Evolutionary conservation across 371 early-diverging fungal species (phyloP), one percentile per base, ranked within the genome.

Genomic region (Caulochytrium protostelioides): DNA sequence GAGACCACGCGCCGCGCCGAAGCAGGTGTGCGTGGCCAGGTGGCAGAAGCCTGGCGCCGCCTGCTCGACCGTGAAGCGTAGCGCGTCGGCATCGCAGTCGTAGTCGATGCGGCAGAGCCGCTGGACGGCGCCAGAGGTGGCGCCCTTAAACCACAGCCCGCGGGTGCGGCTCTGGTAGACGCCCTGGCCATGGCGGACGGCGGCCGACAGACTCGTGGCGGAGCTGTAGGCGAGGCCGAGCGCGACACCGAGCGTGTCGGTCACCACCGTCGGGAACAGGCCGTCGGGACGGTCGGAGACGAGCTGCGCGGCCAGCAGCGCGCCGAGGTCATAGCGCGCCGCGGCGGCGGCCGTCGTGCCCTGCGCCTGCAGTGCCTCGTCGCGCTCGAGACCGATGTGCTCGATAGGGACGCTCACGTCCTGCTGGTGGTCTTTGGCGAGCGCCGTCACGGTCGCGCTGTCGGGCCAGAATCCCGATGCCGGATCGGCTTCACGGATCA

Each of bases 61-160:
- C 59, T 95, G 92, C 8, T 62, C 57, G 23, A 95, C 97, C 23
- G 70, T 65, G 52, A 84, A 89, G 43, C 70, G 64, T 29, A 95
- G 61, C 10, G 80, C 69, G 49, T 95, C 97, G 9, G 58, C 47
- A 59, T 92, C 97, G 48, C 95, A 95, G 47, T 95, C 95, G 29
- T 69, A 54, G 16, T 72, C 59, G 32, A 92, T 57, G 26, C 62
- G 61, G 24, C 73, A 41, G 32, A 95, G 57, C 10, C 70, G 55
- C 54, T 95, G 97, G 5, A 79, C 78, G 12, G 89, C 78, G 25
- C 91, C 92, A 0, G 89, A 87, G 1, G 89, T 81, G 21, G 70
- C 59, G 3, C 95, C 95, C 60, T 95, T 95, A 51, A 80, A 69
- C 95, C 95, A 95, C 7, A 95, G 59, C 6, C 89, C 90, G 32